A percentile compares a stretch with the other conserved stretches of the same genome.
These are phyloP conservation scores for Colletotrichum tanaceti DNA, from an alignment of 2,329 filamentous ascomycete species.

Conservation along the genomic window DNA sequence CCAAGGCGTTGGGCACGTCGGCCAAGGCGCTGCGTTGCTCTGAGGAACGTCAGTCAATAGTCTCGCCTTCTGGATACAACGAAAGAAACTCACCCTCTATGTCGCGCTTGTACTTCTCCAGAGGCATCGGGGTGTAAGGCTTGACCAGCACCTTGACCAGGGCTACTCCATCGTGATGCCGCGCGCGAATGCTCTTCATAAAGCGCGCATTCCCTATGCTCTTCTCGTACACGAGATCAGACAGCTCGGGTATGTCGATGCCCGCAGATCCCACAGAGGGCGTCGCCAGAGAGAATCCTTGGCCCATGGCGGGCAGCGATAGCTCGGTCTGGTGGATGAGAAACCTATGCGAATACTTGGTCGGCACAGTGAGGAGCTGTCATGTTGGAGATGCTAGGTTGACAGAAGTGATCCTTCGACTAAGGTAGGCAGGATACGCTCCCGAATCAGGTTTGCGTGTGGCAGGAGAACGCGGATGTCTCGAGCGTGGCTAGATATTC, in stretches of 20 bases:
- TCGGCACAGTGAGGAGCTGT: slow-evolving; percentile 15
- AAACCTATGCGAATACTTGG: slow-evolving; percentile 36
- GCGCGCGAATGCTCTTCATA: slow-evolving; percentile 94
- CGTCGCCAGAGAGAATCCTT: slow-evolving; percentile 94
- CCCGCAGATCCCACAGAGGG: slow-evolving; percentile 91
- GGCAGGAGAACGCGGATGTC: not conserved
- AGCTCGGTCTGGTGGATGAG: slow-evolving; percentile 14
- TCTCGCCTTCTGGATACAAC: not conserved
- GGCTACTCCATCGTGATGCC: slow-evolving; percentile 89
- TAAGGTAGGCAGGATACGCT: not conserved
- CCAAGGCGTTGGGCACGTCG: slow-evolving; percentile 89
- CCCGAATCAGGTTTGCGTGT: not conserved
- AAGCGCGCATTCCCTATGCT: slow-evolving; percentile 92
- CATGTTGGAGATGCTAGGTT: slow-evolving; percentile 27
- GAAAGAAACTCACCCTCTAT: slow-evolving; percentile 70
- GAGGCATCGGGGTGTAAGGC: slow-evolving; percentile 83
- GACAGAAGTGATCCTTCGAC: slow-evolving; percentile 11
- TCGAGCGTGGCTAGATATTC: not conserved
- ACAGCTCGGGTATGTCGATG: slow-evolving; percentile 92
- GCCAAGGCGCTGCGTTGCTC: slow-evolving; percentile 83
- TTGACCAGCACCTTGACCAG: slow-evolving; percentile 97
- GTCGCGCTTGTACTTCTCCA: slow-evolving; percentile 81
- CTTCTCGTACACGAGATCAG: slow-evolving; percentile 91
- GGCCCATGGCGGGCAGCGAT: slow-evolving; percentile 75
- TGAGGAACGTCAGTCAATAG: slow-evolving; percentile 49